Percentiles rank a stretch among this genome's conserved stretches.
Evolutionary conservation across 2,329 filamentous ascomycete species (phyloP).

Genomic region (Trichophyton simii): DNA sequence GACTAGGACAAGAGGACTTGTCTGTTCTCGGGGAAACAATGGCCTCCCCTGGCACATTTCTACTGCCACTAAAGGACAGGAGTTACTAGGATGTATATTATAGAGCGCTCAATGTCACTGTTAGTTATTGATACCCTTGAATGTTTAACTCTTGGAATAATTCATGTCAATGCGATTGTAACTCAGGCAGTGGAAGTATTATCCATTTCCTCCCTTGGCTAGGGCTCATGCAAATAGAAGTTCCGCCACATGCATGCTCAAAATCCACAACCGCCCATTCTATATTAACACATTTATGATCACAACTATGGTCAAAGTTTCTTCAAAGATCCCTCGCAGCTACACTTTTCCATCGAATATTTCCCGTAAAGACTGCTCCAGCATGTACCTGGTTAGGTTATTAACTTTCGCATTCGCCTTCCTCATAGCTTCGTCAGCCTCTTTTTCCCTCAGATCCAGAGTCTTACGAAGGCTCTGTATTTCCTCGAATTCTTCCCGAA

Average conservation of each 20-base stretch:
- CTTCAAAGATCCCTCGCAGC: background rate
- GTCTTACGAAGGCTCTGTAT: background rate
- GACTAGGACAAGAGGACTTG: slow-evolving; percentile 31
- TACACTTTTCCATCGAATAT: background rate
- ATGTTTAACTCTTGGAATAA: background rate
- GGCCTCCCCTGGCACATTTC: slow-evolving; percentile 39
- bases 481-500: background rate
- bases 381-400: background rate
- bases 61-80: slow-evolving; percentile 32
- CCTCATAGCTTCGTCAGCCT: background rate
- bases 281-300: too few species aligned
- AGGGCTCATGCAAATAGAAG: too few species aligned
- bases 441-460: background rate
- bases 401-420: background rate
- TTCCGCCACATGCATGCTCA: too few species aligned
- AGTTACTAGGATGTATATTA: slow-evolving; percentile 31
- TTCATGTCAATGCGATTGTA: background rate
- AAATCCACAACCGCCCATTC: too few species aligned
- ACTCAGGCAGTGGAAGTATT: too few species aligned
- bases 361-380: background rate
- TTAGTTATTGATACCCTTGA: background rate
- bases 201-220: too few species aligned
- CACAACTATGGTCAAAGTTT: too few species aligned
- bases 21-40: slow-evolving; percentile 26
- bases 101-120: slow-evolving; percentile 13